phyloP scores from a whole-genome alignment of 2,329 filamentous ascomycete genomes.

The Hypoxylon sp. region DNA sequence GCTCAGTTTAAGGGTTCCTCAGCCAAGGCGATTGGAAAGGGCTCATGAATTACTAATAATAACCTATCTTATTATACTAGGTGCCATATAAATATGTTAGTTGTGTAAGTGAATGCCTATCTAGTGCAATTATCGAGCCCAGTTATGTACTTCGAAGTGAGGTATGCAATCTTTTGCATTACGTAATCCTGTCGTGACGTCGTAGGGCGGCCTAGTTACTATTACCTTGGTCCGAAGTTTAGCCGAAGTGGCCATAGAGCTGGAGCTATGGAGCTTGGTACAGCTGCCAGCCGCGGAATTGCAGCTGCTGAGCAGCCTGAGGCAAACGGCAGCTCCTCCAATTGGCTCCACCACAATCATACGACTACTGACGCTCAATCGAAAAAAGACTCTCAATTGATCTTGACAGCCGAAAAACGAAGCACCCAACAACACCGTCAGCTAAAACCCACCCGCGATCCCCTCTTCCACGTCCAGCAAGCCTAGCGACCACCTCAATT shows the following conservation, averaged over 20 bases:
- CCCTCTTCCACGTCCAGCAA: slow-evolving; percentile 35
- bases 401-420: slow-evolving; percentile 42
- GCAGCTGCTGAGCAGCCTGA: slow-evolving; percentile 27
- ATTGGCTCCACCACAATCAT: slow-evolving; percentile 49
- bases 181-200: slow-evolving; percentile 29
- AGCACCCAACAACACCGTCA: slow-evolving; percentile 33
- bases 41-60: too few species aligned
- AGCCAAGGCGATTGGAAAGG: not conserved
- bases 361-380: slow-evolving; percentile 46
- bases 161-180: not conserved
- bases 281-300: slow-evolving; percentile 26
- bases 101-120: too few species aligned
- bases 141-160: too few species aligned
- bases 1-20: not conserved
- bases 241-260: slow-evolving; percentile 21
- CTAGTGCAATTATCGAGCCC: not conserved
- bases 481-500: slow-evolving; percentile 33
- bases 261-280: slow-evolving; percentile 30
- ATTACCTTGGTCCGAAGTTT: slow-evolving; percentile 45
- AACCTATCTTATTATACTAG: too few species aligned
- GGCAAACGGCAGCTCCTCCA: slow-evolving; percentile 38
- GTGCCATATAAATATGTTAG: not conserved
- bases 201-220: slow-evolving; percentile 10
- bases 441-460: slow-evolving; percentile 22
- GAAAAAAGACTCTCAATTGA: slow-evolving; percentile 58